Percentiles rank a stretch among this genome's conserved stretches.
phyloP scores from a whole-genome alignment of 1,139 yeast species.

The Insectozyma bohioensis region DNA sequence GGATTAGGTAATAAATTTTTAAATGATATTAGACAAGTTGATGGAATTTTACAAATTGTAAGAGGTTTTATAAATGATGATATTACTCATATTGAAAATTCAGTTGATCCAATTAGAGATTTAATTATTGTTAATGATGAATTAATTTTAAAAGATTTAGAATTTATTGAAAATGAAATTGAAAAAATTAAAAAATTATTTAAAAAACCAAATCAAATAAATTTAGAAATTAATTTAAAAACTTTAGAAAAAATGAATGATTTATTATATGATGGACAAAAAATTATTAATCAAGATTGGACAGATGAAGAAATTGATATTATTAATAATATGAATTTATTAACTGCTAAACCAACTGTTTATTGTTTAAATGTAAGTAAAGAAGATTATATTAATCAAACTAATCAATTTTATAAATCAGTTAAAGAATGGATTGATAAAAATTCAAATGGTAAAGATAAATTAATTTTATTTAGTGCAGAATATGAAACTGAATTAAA shows the following conservation, averaged over 20 bases:
- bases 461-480: constrained; percentile 59
- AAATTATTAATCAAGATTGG: constrained; percentile 46
- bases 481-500: constrained; percentile 49
- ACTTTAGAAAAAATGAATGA: constrained; percentile 51
- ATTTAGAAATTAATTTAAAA: constrained; percentile 41
- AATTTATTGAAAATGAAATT: constrained; percentile 56
- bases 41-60: constrained; percentile 71
- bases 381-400: constrained; percentile 47
- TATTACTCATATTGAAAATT: constrained; percentile 66
- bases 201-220: constrained; percentile 37
- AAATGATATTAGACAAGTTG: constrained; percentile 70
- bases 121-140: constrained; percentile 70
- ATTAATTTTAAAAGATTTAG: constrained; percentile 68
- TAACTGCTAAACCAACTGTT: constrained; percentile 72
- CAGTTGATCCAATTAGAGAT: constrained; percentile 68
- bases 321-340: constrained; percentile 56
- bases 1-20: constrained; percentile 76
- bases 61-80: constrained; percentile 69
- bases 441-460: constrained; percentile 52
- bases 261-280: constrained; percentile 57
- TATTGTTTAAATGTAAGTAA: constrained; percentile 59
- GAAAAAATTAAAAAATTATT: constrained; percentile 45
- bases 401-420: constrained; percentile 43
- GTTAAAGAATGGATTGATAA: constrained; percentile 54
- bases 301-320: constrained; percentile 53